Evolutionary conservation across 192 early-diverging fungal species (phyloP), one percentile per base, ranked within the genome.

Genomic region (Backusella australiensis): DNA sequence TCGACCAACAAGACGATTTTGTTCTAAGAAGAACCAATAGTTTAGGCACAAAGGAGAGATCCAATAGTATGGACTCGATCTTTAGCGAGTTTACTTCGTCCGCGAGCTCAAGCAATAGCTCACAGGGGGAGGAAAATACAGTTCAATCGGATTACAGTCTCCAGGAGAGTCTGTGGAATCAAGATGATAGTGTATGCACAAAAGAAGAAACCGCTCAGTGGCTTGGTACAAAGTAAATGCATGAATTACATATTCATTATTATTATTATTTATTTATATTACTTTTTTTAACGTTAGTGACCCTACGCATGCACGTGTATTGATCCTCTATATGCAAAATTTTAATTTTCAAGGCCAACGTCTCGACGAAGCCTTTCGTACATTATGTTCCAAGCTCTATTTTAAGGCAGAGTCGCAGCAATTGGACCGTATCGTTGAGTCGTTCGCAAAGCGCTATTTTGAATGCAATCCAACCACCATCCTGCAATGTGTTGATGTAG

Each of bases 371-470:
- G 93, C 92, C 23, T 80, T 66, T 41, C 87, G 89, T 78, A 42
- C 59, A 17, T 78, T 98, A 73, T 95, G 95, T 73, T 77, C 79
- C 53, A 92, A 94, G 35, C 84, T 96, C 0, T 88, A 89, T n/a
- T 81, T 98, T 69, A 93, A 93, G 63, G 97, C 92, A 34, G 97
- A 98, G 81, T 88, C 95, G 12, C 97, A 98, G 80, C 88, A 93
- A 66, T 88, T 98, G 34, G 96, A 95, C 80, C 89, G 97, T 32
- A 91, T 98, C 26, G 77, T 98, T 71, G 88, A 89, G 46, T 90
- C 86, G 26, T 91, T 97, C 82, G 88, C 96, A n/a, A 81, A 86
- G 71, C 86, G 93, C 1, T 97, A 90, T 80, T 92, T 90, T 76
- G 89, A 91, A 56, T 97, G 95, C 80, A 97, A 97, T 76, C 87